A percentile compares a stretch with the other conserved stretches of the same genome.
Conservation (phyloP, 73 alveolate species). For the Effrenium voratum region DNA sequence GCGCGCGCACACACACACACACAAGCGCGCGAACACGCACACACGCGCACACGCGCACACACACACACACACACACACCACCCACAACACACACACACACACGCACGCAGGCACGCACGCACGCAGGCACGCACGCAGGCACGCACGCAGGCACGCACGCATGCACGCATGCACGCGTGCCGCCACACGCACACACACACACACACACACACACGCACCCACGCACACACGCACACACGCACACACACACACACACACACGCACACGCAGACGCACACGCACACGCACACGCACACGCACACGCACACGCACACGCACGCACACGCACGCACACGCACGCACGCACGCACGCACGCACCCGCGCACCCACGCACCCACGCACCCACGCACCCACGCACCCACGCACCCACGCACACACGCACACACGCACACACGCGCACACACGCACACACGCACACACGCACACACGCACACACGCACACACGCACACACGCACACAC, state of each 20-base stretch:
- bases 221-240: constrained; percentile 10
- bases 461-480: background rate
- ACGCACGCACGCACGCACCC: background rate
- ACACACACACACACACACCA: constrained; percentile 7
- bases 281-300: background rate
- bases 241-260: background rate
- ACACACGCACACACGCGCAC: background rate
- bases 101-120: constrained; percentile 20
- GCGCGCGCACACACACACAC: background rate
- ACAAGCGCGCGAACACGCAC: background rate
- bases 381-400: background rate
- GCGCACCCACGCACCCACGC: background rate
- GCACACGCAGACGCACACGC: constrained; percentile 10
- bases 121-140: constrained; percentile 25
- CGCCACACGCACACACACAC: background rate
- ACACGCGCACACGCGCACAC: constrained; percentile 9
- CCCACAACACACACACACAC: too few relatives aligned
- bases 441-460: background rate
- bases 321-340: background rate
- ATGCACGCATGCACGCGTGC: background rate
- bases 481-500: background rate
- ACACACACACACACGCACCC: constrained; percentile 8
- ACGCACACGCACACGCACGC: background rate
- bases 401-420: background rate
- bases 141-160: constrained; percentile 25